These are phyloP conservation scores for Penicillium tannophilum DNA, from an alignment of 495 filamentous ascomycete genomes.

Conservation along the genomic window DNA sequence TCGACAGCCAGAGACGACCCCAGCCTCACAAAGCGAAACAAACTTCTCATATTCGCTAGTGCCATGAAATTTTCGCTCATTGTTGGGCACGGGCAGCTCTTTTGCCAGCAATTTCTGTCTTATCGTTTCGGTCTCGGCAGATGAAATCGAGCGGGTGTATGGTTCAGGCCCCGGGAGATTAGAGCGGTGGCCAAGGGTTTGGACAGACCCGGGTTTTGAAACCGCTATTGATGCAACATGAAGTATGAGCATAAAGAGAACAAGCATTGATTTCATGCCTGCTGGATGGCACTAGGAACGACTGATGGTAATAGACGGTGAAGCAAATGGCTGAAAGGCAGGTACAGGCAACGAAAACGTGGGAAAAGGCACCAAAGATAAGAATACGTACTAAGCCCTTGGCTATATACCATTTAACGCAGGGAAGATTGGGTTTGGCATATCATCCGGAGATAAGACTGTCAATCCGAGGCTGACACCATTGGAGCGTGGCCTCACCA, in stretches of 20 bases:
- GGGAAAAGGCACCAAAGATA: neutral
- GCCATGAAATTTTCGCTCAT: neutral
- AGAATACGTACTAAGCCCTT: neutral
- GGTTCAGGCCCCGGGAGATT: neutral
- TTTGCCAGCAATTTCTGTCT: neutral
- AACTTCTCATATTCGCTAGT: neutral
- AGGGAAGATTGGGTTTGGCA: neutral
- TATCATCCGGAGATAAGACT: neutral
- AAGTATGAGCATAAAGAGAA: neutral
- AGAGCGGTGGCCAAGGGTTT: neutral
- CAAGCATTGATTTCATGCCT: neutral
- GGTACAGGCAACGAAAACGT: neutral
- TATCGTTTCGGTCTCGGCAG: neutral
- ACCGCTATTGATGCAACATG: neutral
- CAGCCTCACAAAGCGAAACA: neutral
- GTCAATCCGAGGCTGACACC: neutral
- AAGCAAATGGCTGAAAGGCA: no score
- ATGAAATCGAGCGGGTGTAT: no score
- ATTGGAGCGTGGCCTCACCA: neutral
- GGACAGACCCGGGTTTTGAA: neutral
- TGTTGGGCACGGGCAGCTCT: neutral
- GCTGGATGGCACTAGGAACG: neutral
- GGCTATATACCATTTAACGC: neutral
- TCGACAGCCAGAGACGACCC: neutral
- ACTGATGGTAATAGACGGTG: neutral